phyloP scores from a whole-genome alignment of 2,329 filamentous ascomycete species.

The Ascochyta clinopodiicola region DNA sequence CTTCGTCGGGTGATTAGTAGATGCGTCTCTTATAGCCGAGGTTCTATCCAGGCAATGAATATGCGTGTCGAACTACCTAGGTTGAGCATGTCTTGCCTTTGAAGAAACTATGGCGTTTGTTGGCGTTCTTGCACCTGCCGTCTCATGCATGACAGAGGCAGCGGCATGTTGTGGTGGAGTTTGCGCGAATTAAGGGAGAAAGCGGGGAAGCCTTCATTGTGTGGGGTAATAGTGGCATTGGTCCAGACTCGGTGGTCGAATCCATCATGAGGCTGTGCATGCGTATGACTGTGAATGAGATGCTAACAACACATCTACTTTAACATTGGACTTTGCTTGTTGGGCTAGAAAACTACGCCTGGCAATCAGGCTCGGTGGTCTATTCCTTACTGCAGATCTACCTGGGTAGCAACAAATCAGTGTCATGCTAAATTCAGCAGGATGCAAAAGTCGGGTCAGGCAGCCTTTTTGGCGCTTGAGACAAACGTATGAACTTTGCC shows the following conservation, averaged over 20 bases:
- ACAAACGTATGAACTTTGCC: not conserved
- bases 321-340: too few relatives aligned
- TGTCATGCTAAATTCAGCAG: too few relatives aligned
- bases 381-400: not conserved
- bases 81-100: not conserved
- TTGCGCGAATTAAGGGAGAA: constrained; percentile 39
- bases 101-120: not conserved
- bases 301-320: not conserved
- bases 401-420: too few relatives aligned
- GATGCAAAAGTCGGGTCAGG: too few relatives aligned
- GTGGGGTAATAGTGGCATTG: constrained; percentile 46
- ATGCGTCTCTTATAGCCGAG: too few relatives aligned
- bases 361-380: too few relatives aligned
- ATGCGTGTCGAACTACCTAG: not conserved
- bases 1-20: too few relatives aligned
- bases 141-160: constrained; percentile 45
- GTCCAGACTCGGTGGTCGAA: constrained; percentile 30
- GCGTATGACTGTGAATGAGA: not conserved
- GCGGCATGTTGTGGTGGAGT: constrained; percentile 27
- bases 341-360: not conserved
- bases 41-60: too few relatives aligned
- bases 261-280: constrained; percentile 36
- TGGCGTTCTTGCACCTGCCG: constrained; percentile 12
- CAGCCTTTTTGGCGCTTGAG: constrained; percentile 4
- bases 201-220: constrained; percentile 45